phyloP scores from a whole-genome alignment of 805 yeast genomes.

The Kluyveromyces starmeri region DNA sequence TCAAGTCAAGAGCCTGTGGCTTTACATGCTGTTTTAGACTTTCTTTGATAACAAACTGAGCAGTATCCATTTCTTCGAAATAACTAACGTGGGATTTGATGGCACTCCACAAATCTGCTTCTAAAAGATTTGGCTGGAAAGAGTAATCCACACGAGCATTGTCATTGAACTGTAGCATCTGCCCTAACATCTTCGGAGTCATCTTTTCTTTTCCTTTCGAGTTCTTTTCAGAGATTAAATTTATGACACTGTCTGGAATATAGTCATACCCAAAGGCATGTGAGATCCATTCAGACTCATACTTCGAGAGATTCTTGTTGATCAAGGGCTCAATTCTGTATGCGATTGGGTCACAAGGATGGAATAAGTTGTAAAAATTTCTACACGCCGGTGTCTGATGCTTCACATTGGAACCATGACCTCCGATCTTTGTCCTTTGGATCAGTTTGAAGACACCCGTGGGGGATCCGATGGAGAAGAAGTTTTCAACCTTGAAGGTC shows the following conservation, averaged over 20 bases:
- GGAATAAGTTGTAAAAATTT: conserved; percentile 74
- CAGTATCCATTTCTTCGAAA: conserved; percentile 78
- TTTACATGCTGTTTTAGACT: conserved; percentile 20
- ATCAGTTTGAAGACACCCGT: conserved; percentile 77
- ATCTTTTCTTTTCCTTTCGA: conserved; percentile 18
- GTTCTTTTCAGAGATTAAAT: conserved; percentile 13
- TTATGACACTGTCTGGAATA: conserved; percentile 8
- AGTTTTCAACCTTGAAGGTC: conserved; percentile 62
- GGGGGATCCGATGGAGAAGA: conserved; percentile 84
- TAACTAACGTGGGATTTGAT: conserved; percentile 84
- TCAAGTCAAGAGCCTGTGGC: background rate
- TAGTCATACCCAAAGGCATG: conserved; percentile 17
- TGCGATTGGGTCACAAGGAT: conserved; percentile 87
- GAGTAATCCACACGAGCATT: conserved; percentile 78
- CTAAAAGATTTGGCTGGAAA: conserved; percentile 69
- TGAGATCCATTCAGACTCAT: conserved; percentile 20
- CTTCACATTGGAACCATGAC: conserved; percentile 18
- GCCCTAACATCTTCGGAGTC: conserved; percentile 24
- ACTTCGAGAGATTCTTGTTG: conserved; percentile 16
- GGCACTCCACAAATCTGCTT: conserved; percentile 70
- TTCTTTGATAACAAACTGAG: conserved; percentile 66
- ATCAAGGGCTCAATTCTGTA: conserved; percentile 85
- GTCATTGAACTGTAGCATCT: conserved; percentile 46
- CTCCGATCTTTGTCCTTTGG: conserved; percentile 49
- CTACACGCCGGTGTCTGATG: conserved; percentile 43